phyloP scores from a whole-genome alignment of 805 yeast genomes.

The Candida oleophila region DNA sequence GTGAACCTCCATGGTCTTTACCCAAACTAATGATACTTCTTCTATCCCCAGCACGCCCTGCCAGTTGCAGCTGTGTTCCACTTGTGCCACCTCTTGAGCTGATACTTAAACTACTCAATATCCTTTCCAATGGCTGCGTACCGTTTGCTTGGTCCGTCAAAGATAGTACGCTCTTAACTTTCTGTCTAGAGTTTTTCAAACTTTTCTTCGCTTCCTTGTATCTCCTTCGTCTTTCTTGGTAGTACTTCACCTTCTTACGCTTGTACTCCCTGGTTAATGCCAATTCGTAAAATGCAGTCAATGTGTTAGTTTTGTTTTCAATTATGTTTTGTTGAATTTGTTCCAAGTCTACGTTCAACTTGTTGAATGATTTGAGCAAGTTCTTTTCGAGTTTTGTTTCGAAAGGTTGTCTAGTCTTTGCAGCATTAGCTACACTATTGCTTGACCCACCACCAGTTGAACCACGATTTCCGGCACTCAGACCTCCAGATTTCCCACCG shows the following conservation, averaged over 20 bases:
- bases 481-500: slow-evolving; percentile 5
- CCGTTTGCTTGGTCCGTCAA: slow-evolving; percentile 28
- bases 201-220: slow-evolving; percentile 33
- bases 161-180: slow-evolving; percentile 37
- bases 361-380: slow-evolving; percentile 56
- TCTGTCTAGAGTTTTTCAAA: slow-evolving; percentile 27
- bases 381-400: slow-evolving; percentile 61
- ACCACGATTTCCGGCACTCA: neutral
- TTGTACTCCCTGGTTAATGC: slow-evolving; percentile 52
- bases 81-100: slow-evolving; percentile 16
- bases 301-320: slow-evolving; percentile 62
- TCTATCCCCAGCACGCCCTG: slow-evolving; percentile 1
- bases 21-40: neutral
- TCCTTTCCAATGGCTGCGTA: slow-evolving; percentile 37
- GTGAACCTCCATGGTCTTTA: neutral
- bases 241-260: slow-evolving; percentile 30
- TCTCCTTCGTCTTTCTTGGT: slow-evolving; percentile 29
- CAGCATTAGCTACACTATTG: no score
- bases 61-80: neutral
- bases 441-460: neutral
- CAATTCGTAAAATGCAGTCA: slow-evolving; percentile 75
- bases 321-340: slow-evolving; percentile 56
- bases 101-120: slow-evolving; percentile 36
- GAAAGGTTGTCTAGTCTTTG: slow-evolving; percentile 45
- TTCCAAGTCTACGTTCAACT: slow-evolving; percentile 64